These are phyloP conservation scores for Xylaria sp. DNA, from an alignment of 2,329 filamentous ascomycete species.

Conservation along the genomic window DNA sequence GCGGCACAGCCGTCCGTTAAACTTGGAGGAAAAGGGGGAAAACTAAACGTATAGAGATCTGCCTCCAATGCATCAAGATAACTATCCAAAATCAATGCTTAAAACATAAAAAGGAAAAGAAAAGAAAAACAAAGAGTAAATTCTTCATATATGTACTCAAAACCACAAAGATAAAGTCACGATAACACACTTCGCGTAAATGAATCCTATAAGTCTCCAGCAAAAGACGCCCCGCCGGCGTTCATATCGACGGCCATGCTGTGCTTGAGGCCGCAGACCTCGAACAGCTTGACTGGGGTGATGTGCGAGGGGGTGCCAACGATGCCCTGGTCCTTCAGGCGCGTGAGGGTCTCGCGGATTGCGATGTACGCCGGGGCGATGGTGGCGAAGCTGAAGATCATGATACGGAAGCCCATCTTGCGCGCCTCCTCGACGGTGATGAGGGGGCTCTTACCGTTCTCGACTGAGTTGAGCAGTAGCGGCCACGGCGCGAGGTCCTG, in stretches of 20 bases:
- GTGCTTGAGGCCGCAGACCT: slow-evolving; percentile 48
- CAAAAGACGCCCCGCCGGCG: slow-evolving; percentile 47
- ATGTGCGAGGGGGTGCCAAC: slow-evolving; percentile 47
- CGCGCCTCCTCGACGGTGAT: slow-evolving; percentile 63
- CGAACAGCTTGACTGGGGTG: slow-evolving; percentile 47
- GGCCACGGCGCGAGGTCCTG: slow-evolving; percentile 54
- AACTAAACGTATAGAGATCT: slow-evolving; percentile 9
- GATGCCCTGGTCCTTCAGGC: slow-evolving; percentile 51
- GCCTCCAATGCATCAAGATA: slow-evolving; percentile 13
- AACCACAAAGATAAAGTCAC: slow-evolving; percentile 1
- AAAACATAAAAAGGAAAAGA: neutral
- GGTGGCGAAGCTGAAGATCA: slow-evolving; percentile 65
- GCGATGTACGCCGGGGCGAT: slow-evolving; percentile 59
- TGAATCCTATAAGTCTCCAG: slow-evolving; percentile 37
- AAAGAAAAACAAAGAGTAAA: neutral
- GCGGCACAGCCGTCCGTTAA: slow-evolving; percentile 7
- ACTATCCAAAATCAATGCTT: neutral
- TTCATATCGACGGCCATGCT: slow-evolving; percentile 47
- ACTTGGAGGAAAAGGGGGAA: neutral
- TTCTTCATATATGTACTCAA: neutral
- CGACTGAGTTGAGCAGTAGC: slow-evolving; percentile 67
- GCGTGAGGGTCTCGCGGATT: slow-evolving; percentile 52
- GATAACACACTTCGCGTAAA: neutral
- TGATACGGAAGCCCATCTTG: slow-evolving; percentile 66
- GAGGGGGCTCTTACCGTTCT: slow-evolving; percentile 64